Base-by-base conservation (phyloP, 2,329 filamentous ascomycete genomes). In the Elsinoe arachidis region DNA sequence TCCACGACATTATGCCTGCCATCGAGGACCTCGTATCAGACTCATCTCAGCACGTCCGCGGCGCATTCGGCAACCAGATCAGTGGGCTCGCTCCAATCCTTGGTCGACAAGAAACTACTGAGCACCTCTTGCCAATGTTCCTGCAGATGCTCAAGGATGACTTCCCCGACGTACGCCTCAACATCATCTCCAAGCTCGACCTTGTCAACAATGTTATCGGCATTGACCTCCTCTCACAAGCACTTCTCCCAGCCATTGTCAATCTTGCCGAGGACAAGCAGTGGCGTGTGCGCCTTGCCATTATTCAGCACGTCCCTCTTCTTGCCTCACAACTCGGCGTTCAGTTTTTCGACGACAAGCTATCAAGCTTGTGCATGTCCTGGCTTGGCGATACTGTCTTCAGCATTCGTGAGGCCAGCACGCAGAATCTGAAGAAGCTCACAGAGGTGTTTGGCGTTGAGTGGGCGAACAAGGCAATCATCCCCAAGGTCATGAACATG, bases 161-260 rank as follows among this genome's bases (percentile, higher is more conserved):
- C 70, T 97, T 96, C 73, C 93, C 93, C 19, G 93, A 99, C 70
- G 93, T 99, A 54, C 87, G 93, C 61, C 84, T 99, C 59, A 95
- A 99, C 76, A 99, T 99, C 72, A 99, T 99, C 69, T 97, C 93
- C n/a, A 99, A 99, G 76, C 84, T 99, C 57, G 95, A 99, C 76
- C 83, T 95, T 62, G 93, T 99, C 63, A 99, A 99, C 76, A 89
- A 96, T 75, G 93, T 99, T 60, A 99, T 99, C 70, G 93, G 93
- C 61, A 99, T 99, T 72, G 93, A 99, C 61, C 83, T 95, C 15
- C 85, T 99, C 52, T 96, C 93, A 47, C 91, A 97, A 72, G 96
- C 92, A 21, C 86, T 99, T 56, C 87, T 99, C 52, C 93, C 95
- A 11, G 93, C 93, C 44, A 99, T 99, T 68, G 90, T 97, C 34